A percentile compares a stretch with the other conserved stretches of the same genome.
These are phyloP conservation scores for Yarrowia osloensis DNA, from an alignment of 805 yeast species.

Conservation along the genomic window DNA sequence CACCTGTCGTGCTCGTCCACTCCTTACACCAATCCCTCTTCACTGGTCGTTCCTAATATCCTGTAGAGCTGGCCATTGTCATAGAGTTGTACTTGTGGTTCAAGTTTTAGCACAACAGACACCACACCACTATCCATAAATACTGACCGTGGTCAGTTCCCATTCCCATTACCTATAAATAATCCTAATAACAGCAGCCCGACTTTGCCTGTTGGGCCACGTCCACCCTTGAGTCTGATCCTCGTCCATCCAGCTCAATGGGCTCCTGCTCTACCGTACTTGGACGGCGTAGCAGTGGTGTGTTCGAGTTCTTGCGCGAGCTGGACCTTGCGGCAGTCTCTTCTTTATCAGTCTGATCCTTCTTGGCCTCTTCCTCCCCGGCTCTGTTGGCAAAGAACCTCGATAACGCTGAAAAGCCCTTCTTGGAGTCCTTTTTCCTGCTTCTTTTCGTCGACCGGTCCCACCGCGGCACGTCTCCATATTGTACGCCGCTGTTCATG, in stretches of 20 bases:
- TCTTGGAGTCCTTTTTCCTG: slow-evolving; percentile 8
- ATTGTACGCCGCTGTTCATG: slow-evolving; percentile 52
- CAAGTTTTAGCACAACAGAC: too few relatives aligned
- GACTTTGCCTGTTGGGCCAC: not conserved
- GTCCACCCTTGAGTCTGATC: not conserved
- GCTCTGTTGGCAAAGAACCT: slow-evolving; percentile 9
- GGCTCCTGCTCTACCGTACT: not conserved
- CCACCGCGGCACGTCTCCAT: slow-evolving; percentile 50
- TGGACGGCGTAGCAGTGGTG: not conserved
- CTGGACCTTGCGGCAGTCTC: not conserved
- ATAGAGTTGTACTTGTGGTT: too few relatives aligned
- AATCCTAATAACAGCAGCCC: slow-evolving; percentile 19
- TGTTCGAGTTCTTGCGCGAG: not conserved
- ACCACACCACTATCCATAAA: too few relatives aligned
- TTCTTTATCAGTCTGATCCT: not conserved
- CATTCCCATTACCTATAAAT: slow-evolving; percentile 6
- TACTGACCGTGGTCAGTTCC: too few relatives aligned
- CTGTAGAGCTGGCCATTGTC: too few relatives aligned
- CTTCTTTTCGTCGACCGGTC: slow-evolving; percentile 37
- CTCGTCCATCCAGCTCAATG: slow-evolving; percentile 6
- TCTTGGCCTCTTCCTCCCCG: slow-evolving; percentile 10
- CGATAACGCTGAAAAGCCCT: slow-evolving; percentile 18
- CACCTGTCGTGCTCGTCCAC: too few relatives aligned
- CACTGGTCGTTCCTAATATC: too few relatives aligned
- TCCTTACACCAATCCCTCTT: too few relatives aligned